Conservation (phyloP, 2,329 filamentous ascomycete species). For the Neurospora sp. region DNA sequence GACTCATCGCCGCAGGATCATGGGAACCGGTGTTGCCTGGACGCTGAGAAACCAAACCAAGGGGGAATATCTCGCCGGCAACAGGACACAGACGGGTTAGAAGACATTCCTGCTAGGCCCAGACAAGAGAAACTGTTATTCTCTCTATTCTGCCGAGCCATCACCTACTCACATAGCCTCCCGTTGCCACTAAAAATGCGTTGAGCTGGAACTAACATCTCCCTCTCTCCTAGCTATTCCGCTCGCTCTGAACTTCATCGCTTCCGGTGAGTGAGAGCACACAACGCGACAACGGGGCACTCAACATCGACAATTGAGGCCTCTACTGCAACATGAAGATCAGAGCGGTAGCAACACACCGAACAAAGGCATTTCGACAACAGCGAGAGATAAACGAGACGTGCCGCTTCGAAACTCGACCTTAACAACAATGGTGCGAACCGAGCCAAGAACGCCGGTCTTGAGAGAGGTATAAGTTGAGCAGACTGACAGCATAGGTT, state of each 20-base stretch:
- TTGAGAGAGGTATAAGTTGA: neutral
- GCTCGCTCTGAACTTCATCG: constrained; percentile 81
- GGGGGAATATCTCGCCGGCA: constrained; percentile 63
- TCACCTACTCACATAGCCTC: neutral
- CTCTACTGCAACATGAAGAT: constrained; percentile 27
- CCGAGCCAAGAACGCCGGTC: neutral
- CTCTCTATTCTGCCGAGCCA: constrained; percentile 3
- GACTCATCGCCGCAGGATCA: constrained; percentile 35
- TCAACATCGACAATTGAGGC: neutral
- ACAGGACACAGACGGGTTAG: constrained; percentile 78
- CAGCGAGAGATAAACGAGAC: neutral
- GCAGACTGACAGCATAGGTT: constrained; percentile 26
- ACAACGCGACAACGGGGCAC: constrained; percentile 13
- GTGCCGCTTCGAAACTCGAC: neutral
- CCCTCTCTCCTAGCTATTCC: constrained; percentile 51
- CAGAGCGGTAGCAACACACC: constrained; percentile 52
- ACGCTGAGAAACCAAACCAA: constrained; percentile 53
- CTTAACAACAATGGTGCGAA: neutral
- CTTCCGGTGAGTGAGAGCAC: constrained; percentile 67
- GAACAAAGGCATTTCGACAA: constrained; percentile 12
- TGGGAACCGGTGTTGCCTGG: constrained; percentile 53
- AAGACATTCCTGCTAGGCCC: constrained; percentile 5
- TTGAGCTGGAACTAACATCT: constrained; percentile 22
- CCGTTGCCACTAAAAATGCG: neutral
- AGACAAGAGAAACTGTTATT: neutral